Percentiles rank a stretch among this genome's conserved stretches.
Evolutionary conservation across 2,329 filamentous ascomycete genomes (phyloP).

Genomic region (Neofusicoccum sp.): DNA sequence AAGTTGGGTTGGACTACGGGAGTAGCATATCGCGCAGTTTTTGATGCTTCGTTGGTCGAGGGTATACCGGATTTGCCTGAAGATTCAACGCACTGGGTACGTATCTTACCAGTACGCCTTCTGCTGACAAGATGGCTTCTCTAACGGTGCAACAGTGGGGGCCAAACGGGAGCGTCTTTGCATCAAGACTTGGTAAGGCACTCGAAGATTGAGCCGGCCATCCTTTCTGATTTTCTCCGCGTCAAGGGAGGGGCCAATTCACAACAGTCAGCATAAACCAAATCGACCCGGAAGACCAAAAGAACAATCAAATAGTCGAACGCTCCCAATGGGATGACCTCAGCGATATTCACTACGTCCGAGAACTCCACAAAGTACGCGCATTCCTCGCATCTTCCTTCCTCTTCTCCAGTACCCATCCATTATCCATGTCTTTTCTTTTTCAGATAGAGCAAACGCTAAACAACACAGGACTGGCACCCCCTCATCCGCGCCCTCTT

Average conservation of each 20-base stretch:
- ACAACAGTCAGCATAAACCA: slow-evolving; percentile 28
- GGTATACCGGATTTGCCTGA: slow-evolving; percentile 36
- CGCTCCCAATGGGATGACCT: slow-evolving; percentile 33
- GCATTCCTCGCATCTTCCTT: neutral
- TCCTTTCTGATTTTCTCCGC: neutral
- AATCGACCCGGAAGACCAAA: slow-evolving; percentile 33
- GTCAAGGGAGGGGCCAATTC: slow-evolving; percentile 28
- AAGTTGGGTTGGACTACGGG: slow-evolving; percentile 37
- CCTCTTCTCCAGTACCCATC: neutral
- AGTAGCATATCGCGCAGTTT: slow-evolving; percentile 42
- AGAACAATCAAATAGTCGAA: slow-evolving; percentile 27
- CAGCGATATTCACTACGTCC: slow-evolving; percentile 31
- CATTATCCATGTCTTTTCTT: too few relatives aligned
- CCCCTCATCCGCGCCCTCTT: slow-evolving; percentile 38
- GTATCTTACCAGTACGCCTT: too few relatives aligned
- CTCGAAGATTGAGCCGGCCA: neutral
- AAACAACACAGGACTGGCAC: slow-evolving; percentile 35
- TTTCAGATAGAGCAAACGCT: too few relatives aligned
- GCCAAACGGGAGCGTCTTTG: slow-evolving; percentile 38
- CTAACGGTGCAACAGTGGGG: slow-evolving; percentile 27
- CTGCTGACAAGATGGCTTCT: neutral
- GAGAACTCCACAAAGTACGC: slow-evolving; percentile 29
- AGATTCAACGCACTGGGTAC: slow-evolving; percentile 38
- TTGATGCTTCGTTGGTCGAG: slow-evolving; percentile 37
- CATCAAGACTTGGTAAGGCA: slow-evolving; percentile 31